Percentiles rank a stretch among this genome's conserved stretches.
Evolutionary conservation across 106 monocot species (phyloP).

Genomic region (Acorus gramineus): DNA sequence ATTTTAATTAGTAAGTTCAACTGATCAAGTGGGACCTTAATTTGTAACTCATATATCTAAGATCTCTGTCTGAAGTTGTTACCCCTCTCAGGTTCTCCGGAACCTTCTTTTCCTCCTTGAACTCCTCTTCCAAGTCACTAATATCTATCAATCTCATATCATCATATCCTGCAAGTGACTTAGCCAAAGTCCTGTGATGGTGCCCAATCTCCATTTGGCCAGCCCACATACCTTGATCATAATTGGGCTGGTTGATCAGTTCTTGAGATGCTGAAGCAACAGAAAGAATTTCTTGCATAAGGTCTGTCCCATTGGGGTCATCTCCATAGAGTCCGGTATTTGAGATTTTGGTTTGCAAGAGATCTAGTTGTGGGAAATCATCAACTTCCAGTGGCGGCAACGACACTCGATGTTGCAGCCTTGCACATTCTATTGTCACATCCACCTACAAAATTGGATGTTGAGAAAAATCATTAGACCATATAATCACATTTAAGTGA

Average conservation of each 20-base stretch:
- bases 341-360: constrained; percentile 24
- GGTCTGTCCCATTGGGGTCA: constrained; percentile 22
- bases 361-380: constrained; percentile 44
- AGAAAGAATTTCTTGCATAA: constrained; percentile 57
- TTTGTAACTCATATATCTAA: background rate
- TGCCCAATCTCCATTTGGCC: constrained; percentile 1
- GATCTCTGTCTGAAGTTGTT: background rate
- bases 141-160: constrained; percentile 45
- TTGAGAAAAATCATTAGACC: too few species aligned
- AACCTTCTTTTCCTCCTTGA: constrained; percentile 41
- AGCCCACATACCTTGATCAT: constrained; percentile 29
- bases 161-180: constrained; percentile 17
- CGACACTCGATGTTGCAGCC: constrained; percentile 71
- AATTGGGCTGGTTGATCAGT: constrained; percentile 37
- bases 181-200: constrained; percentile 17
- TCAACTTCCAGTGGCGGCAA: constrained; percentile 61
- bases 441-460: constrained; percentile 38
- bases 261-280: constrained; percentile 69
- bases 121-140: constrained; percentile 66
- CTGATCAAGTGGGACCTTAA: background rate
- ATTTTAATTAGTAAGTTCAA: too few species aligned
- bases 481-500: too few species aligned
- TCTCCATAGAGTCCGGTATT: constrained; percentile 14
- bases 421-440: constrained; percentile 74
- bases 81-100: constrained; percentile 38